phyloP scores from a whole-genome alignment of 441 rosid genomes.

The Melastoma candidum region DNA sequence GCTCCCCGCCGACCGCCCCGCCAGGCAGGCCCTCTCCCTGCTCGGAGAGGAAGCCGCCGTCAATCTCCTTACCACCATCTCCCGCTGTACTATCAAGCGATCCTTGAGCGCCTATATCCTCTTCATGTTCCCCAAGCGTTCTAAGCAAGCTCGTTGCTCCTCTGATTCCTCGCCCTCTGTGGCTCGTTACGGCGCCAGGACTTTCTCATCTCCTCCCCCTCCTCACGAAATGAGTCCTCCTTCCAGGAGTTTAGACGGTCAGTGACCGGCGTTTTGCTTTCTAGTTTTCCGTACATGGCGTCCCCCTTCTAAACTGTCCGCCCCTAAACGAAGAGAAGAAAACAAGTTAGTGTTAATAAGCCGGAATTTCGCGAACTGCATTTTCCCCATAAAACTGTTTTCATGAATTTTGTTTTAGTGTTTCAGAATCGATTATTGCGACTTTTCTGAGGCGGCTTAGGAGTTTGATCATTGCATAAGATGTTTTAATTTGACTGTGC shows the following conservation, averaged over 20 bases:
- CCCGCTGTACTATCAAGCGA: neutral
- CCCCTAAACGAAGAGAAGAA: neutral
- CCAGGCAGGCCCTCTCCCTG: conserved; percentile 26
- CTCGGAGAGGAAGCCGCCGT: conserved; percentile 34
- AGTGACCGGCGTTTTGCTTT: neutral
- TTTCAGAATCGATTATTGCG: no score
- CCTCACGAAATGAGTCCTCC: conserved; percentile 7
- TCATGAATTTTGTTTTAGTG: no score
- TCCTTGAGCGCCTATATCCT: conserved; percentile 25
- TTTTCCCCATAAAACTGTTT: no score
- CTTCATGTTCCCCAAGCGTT: neutral
- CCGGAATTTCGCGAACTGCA: no score
- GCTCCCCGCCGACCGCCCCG: conserved; percentile 12
- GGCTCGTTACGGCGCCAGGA: neutral
- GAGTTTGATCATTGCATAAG: no score
- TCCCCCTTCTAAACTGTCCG: neutral
- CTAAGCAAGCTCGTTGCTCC: neutral
- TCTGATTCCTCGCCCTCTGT: conserved; percentile 16
- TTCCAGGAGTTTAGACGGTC: neutral
- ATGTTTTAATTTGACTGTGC: no score
- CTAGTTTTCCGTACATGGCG: neutral
- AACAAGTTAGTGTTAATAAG: no score
- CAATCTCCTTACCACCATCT: conserved; percentile 17
- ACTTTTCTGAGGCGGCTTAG: no score
- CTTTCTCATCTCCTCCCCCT: neutral